A percentile compares a stretch with the other conserved stretches of the same genome.
These are phyloP conservation scores for Trifolium dubium DNA, from an alignment of 306 rosid genomes.

Conservation along the genomic window DNA sequence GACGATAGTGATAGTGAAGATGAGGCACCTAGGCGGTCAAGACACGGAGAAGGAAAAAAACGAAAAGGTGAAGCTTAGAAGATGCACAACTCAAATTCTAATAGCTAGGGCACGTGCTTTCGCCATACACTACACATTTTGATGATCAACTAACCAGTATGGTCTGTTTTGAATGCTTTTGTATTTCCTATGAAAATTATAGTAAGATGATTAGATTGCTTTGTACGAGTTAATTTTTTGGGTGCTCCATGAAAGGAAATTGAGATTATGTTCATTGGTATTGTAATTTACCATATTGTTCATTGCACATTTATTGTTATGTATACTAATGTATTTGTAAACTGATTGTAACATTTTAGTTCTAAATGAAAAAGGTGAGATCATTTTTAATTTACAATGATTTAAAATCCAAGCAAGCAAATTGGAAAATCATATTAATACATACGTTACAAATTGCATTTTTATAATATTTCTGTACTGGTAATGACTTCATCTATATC, in stretches of 20 bases:
- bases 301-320: conserved; percentile 20
- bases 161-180: conserved; percentile 40
- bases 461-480: too few species aligned
- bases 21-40: conserved; percentile 95
- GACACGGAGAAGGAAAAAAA: conserved; percentile 95
- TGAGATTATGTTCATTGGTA: conserved; percentile 26
- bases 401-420: too few species aligned
- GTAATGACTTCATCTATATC: too few species aligned
- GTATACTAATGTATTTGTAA: conserved; percentile 40
- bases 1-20: conserved; percentile 97
- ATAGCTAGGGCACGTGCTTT: conserved; percentile 51
- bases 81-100: conserved; percentile 55
- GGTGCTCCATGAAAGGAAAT: conserved; percentile 25
- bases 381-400: background rate
- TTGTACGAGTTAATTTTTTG: conserved; percentile 10
- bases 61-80: conserved; percentile 77
- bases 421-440: too few species aligned
- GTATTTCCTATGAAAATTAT: conserved; percentile 33
- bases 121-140: conserved; percentile 10
- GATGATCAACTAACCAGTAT: conserved; percentile 47
- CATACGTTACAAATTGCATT: too few species aligned
- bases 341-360: conserved; percentile 18
- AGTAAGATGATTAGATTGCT: conserved; percentile 34
- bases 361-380: background rate
- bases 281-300: conserved; percentile 31